Percentiles rank a stretch among this genome's conserved stretches.
These are phyloP conservation scores for Scorias spongiosa DNA, from an alignment of 2,329 filamentous ascomycete genomes.

Conservation along the genomic window DNA sequence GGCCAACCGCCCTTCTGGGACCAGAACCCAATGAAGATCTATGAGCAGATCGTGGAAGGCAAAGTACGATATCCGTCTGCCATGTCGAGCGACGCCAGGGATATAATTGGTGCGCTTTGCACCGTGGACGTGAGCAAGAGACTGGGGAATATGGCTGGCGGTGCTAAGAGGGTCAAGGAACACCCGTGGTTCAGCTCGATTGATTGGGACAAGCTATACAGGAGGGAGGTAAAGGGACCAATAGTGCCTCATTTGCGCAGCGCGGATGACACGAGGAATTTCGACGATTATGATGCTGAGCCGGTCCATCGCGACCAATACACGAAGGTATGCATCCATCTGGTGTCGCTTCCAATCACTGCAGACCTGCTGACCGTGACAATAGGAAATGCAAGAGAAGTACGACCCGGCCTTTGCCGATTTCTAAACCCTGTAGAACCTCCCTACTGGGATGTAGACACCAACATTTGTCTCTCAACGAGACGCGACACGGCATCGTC, in stretches of 20 bases:
- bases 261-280: conserved; percentile 63
- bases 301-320: conserved; percentile 50
- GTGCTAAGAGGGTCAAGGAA: conserved; percentile 54
- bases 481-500: too few relatives aligned
- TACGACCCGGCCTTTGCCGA: conserved; percentile 59
- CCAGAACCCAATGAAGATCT: conserved; percentile 74
- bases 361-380: neutral
- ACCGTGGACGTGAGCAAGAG: conserved; percentile 64
- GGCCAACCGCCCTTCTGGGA: conserved; percentile 81
- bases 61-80: conserved; percentile 57
- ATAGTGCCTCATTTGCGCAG: conserved; percentile 62
- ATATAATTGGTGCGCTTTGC: conserved; percentile 62
- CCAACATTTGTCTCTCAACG: too few relatives aligned
- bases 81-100: conserved; percentile 53
- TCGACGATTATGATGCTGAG: conserved; percentile 70
- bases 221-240: conserved; percentile 49
- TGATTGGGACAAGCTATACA: conserved; percentile 58
- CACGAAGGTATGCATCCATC: conserved; percentile 31
- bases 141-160: conserved; percentile 63
- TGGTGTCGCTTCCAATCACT: neutral
- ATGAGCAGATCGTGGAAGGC: conserved; percentile 68
- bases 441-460: too few relatives aligned
- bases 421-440: conserved; percentile 35
- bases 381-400: conserved; percentile 44
- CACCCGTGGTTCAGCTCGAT: conserved; percentile 62